Conservation (phyloP, 208 protist genomes). For the Lotmaria passim region DNA sequence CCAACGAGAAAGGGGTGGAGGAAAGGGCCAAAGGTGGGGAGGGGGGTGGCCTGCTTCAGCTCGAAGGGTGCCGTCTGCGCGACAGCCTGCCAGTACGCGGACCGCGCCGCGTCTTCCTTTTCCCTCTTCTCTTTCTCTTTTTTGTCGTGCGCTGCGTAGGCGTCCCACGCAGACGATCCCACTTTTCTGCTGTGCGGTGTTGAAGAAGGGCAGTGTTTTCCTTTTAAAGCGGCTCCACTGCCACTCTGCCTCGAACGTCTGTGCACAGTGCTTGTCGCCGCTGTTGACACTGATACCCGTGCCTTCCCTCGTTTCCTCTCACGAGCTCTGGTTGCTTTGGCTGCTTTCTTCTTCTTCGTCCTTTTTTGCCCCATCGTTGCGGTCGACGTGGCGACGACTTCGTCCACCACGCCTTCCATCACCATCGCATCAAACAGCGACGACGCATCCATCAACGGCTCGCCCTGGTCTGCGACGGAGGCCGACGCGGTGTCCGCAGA, state of each 20-base stretch:
- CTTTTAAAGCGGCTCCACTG: too few species aligned
- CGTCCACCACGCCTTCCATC: slow-evolving; percentile 18
- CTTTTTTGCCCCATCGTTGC: background rate
- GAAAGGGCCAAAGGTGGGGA: slow-evolving; percentile 77
- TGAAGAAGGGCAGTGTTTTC: too few species aligned
- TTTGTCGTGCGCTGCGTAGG: background rate
- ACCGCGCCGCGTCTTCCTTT: slow-evolving; percentile 15
- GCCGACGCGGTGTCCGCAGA: background rate
- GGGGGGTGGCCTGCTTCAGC: slow-evolving; percentile 68
- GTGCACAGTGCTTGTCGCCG: too few species aligned
- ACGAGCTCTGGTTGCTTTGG: too few species aligned
- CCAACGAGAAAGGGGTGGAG: slow-evolving; percentile 75
- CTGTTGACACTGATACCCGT: too few species aligned
- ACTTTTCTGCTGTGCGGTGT: too few species aligned
- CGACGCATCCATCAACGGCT: slow-evolving; percentile 9
- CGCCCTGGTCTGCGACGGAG: background rate
- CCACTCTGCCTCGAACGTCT: too few species aligned
- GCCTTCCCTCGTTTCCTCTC: too few species aligned
- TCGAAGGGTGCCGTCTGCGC: slow-evolving; percentile 59
- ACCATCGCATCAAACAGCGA: slow-evolving; percentile 26
- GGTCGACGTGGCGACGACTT: background rate
- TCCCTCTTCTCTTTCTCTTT: background rate
- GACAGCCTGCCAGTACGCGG: slow-evolving; percentile 44
- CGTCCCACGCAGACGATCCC: background rate
- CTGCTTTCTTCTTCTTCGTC: background rate